phyloP scores from a whole-genome alignment of 352 stramenopile species.

The Elongisporangium prolatum region DNA sequence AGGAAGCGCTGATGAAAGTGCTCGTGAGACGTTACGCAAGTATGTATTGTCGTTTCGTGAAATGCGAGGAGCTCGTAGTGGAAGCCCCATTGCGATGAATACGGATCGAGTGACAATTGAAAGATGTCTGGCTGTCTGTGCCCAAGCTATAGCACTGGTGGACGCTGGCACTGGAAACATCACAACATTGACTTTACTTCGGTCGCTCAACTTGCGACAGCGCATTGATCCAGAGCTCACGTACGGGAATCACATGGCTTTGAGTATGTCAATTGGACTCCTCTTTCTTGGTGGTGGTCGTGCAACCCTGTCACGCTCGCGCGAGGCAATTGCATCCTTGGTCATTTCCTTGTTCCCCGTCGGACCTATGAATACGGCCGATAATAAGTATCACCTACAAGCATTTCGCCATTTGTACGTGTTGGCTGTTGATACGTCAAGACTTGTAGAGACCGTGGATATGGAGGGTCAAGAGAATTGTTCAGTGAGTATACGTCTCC shows the following conservation, averaged over 20 bases:
- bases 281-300: slow-evolving; percentile 95
- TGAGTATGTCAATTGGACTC: slow-evolving; percentile 93
- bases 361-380: slow-evolving; percentile 87
- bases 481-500: slow-evolving; percentile 40
- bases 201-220: slow-evolving; percentile 76
- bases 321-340: slow-evolving; percentile 91
- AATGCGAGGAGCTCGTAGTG: slow-evolving; percentile 35
- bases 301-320: slow-evolving; percentile 86
- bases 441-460: slow-evolving; percentile 74
- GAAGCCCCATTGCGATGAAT: slow-evolving; percentile 46
- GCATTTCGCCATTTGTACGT: slow-evolving; percentile 91
- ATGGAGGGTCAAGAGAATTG: slow-evolving; percentile 44
- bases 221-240: slow-evolving; percentile 79
- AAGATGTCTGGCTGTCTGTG: slow-evolving; percentile 89
- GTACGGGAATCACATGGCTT: slow-evolving; percentile 96
- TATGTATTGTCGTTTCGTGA: slow-evolving; percentile 78
- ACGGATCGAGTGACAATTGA: slow-evolving; percentile 89
- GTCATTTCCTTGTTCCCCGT: slow-evolving; percentile 94
- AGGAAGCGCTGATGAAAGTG: slow-evolving; percentile 65
- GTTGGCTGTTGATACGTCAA: slow-evolving; percentile 68
- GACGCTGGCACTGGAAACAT: slow-evolving; percentile 95
- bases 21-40: slow-evolving; percentile 52
- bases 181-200: slow-evolving; percentile 90
- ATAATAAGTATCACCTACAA: slow-evolving; percentile 92
- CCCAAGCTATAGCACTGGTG: slow-evolving; percentile 92